phyloP scores from a whole-genome alignment of 2,329 filamentous ascomycete genomes.

The Trichoderma sp. region DNA sequence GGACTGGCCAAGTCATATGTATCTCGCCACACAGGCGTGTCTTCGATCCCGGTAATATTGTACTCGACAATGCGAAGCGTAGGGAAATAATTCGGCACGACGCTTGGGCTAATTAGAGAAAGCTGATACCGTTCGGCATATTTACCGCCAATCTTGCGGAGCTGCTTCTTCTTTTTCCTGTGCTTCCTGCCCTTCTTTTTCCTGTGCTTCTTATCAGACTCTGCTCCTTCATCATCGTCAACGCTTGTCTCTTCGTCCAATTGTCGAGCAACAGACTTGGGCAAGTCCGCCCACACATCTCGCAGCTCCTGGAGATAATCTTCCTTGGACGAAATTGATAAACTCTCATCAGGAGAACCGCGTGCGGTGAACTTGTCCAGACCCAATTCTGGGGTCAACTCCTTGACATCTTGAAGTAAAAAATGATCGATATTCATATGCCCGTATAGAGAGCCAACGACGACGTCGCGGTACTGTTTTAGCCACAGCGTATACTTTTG shows the following conservation, averaged over 20 bases:
- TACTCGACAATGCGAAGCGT: slow-evolving; percentile 91
- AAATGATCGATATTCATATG: slow-evolving; percentile 99
- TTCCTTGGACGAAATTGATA: slow-evolving; percentile 63
- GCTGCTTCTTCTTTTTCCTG: slow-evolving; percentile 57
- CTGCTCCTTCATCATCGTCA: slow-evolving; percentile 32
- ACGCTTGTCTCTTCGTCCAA: slow-evolving; percentile 31
- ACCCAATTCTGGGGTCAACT: slow-evolving; percentile 65
- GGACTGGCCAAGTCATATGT: slow-evolving; percentile 31
- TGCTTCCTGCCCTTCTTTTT: slow-evolving; percentile 46
- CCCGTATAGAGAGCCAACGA: slow-evolving; percentile 78
- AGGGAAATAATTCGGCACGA: slow-evolving; percentile 92
- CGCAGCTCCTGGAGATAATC: slow-evolving; percentile 80
- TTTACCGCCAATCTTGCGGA: slow-evolving; percentile 70
- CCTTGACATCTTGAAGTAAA: slow-evolving; percentile 81
- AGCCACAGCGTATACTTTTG: slow-evolving; percentile 95
- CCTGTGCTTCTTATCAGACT: slow-evolving; percentile 35
- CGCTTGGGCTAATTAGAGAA: slow-evolving; percentile 78
- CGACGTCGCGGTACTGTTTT: slow-evolving; percentile 86
- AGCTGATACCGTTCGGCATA: slow-evolving; percentile 86
- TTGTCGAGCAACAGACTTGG: slow-evolving; percentile 51
- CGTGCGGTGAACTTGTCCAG: slow-evolving; percentile 37
- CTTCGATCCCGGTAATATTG: slow-evolving; percentile 79
- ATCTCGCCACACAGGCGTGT: slow-evolving; percentile 53
- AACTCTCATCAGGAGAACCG: slow-evolving; percentile 50
- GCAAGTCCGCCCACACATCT: slow-evolving; percentile 75